phyloP scores from a whole-genome alignment of 2,329 filamentous ascomycete species.

The Atkinsonella hypoxylon region DNA sequence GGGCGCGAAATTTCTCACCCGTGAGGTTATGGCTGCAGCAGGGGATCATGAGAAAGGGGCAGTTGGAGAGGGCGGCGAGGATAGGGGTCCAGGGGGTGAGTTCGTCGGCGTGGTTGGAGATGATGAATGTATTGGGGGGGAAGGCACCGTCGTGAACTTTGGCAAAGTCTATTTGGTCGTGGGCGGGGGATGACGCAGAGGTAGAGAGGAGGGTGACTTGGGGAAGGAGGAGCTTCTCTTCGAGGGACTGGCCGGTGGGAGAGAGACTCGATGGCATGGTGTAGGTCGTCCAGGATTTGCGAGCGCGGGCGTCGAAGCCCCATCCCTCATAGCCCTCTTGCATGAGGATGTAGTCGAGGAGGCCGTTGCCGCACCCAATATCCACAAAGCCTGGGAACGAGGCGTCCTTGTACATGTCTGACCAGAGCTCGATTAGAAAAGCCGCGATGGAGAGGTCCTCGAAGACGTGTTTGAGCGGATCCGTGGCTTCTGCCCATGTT shows the following conservation, averaged over 20 bases:
- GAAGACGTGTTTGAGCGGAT: slow-evolving; percentile 86
- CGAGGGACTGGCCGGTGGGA: slow-evolving; percentile 24
- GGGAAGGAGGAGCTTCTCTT: slow-evolving; percentile 38
- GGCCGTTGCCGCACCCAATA: slow-evolving; percentile 88
- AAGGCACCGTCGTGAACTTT: slow-evolving; percentile 53
- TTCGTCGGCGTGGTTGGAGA: slow-evolving; percentile 95
- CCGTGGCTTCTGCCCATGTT: slow-evolving; percentile 78
- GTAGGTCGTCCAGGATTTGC: slow-evolving; percentile 78
- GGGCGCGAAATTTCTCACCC: slow-evolving; percentile 61
- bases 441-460: slow-evolving; percentile 86
- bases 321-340: slow-evolving; percentile 73
- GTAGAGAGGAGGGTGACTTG: slow-evolving; percentile 18
- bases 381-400: slow-evolving; percentile 84
- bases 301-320: slow-evolving; percentile 80
- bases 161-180: slow-evolving; percentile 4
- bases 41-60: slow-evolving; percentile 84
- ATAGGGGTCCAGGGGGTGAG: slow-evolving; percentile 93
- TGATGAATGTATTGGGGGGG: slow-evolving; percentile 67
- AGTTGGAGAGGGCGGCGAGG: slow-evolving; percentile 61
- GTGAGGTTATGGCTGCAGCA: slow-evolving; percentile 87
- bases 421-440: slow-evolving; percentile 87
- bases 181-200: not conserved
- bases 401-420: slow-evolving; percentile 55
- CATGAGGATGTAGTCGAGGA: slow-evolving; percentile 73
- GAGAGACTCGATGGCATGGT: slow-evolving; percentile 19